Base-by-base conservation (phyloP, 371 early-diverging fungal species). In the Vittaforma corneae region DNA sequence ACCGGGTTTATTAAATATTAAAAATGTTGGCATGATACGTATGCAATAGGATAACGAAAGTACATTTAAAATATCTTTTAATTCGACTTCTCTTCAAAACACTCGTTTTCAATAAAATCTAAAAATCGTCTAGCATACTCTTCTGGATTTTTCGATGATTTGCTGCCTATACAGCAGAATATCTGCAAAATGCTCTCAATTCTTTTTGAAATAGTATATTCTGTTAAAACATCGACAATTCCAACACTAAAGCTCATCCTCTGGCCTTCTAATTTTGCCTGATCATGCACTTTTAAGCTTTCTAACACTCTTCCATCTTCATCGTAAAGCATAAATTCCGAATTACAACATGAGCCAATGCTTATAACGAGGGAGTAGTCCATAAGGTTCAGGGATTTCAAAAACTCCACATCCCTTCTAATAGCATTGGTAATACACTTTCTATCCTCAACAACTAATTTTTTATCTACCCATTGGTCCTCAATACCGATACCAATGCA, bases 221-320 rank as follows among this genome's bases (percentile, higher is more conserved):
- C 42, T 1, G 75, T 75, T 22, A 75, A 45, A 35, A 65, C 68
- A 55, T 75, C 75, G 14, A 75, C 62, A 38, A 75, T 75, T 37
- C 75, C 75, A 62, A 72, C 60, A 35, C 22, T 11, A 9, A 18
- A 9, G 11, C 20, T 50, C 9, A 11, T 24, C 6, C 20, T 20
- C 20, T 50, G 6, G 6, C 14, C 20, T 24, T 50, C 50, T 11
- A 29, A 9, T 6, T 34, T 16, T 9, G 6, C 45, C 6, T 44
- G 6, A 9, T 11, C 55, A 24, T 9, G 50, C 14, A 9, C 14
- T 32, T 14, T 9, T 18, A 55, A 5, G 6, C 55, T 33, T 9
- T 11, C 55, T 11, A 11, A 6, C 55, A 11, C 30, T 11, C 28
- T 26, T 9, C 6, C 42, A 5, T 33, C 55, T 33, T 9, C 55